Conservation (phyloP, 352 stramenopile genomes). For the Globisporangium alternatum region DNA sequence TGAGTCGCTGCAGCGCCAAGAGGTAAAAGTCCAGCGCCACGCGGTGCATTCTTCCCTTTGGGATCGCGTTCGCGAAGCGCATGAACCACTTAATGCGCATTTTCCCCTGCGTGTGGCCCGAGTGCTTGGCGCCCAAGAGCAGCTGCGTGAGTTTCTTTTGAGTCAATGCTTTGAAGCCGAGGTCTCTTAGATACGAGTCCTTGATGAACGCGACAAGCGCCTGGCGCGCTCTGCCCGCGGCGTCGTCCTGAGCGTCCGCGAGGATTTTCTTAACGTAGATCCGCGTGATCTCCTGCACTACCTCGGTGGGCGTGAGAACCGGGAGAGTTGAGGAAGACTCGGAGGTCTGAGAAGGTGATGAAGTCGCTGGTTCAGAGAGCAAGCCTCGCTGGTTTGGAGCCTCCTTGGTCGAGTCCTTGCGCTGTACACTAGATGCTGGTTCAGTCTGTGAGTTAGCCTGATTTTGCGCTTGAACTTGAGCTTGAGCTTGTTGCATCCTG, state of each 20-base stretch:
- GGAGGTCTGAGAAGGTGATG: not conserved
- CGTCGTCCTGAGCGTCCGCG: constrained; percentile 36
- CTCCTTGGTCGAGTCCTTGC: constrained; percentile 1
- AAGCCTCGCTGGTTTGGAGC: too few relatives aligned
- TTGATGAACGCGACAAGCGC: constrained; percentile 47
- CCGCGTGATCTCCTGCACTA: constrained; percentile 55
- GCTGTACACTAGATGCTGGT: not conserved
- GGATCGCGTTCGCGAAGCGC: constrained; percentile 38
- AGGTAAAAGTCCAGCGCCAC: constrained; percentile 61
- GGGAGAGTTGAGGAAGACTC: not conserved
- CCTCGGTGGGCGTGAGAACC: constrained; percentile 24
- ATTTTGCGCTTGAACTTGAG: not conserved
- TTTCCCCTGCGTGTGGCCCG: constrained; percentile 38
- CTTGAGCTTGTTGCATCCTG: not conserved
- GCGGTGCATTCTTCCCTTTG: constrained; percentile 27
- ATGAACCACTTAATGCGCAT: constrained; percentile 67
- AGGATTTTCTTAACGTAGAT: constrained; percentile 64
- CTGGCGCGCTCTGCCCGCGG: constrained; percentile 31
- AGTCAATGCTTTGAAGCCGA: constrained; percentile 58
- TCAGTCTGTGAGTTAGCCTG: not conserved
- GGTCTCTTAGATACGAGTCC: constrained; percentile 57
- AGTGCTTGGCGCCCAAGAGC: constrained; percentile 39
- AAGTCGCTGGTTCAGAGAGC: too few relatives aligned
- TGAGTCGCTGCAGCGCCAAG: constrained; percentile 40
- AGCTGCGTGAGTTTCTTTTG: constrained; percentile 54